Percentiles rank a stretch among this genome's conserved stretches.
phyloP scores from a whole-genome alignment of 139 green algal species.

The Mychonastes homosphaera region DNA sequence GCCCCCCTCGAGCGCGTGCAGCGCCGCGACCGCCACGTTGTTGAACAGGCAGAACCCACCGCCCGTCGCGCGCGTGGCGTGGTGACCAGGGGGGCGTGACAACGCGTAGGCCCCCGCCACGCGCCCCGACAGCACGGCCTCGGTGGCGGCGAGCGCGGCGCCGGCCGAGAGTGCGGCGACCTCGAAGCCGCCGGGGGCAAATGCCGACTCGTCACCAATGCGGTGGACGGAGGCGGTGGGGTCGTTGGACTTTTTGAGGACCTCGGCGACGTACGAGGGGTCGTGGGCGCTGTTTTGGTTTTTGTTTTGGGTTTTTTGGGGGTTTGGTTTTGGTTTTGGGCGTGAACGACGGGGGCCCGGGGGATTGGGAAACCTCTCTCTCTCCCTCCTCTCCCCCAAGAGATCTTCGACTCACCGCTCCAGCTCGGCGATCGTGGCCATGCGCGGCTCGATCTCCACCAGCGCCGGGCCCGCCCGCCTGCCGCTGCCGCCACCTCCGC shows the following conservation, averaged over 20 bases:
- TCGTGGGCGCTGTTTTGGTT: constrained; percentile 25
- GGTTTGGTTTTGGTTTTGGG: no score
- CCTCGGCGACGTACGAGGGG: constrained; percentile 6
- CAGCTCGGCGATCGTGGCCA: constrained; percentile 25
- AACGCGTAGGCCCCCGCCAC: constrained; percentile 23
- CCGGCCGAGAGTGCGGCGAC: constrained; percentile 42
- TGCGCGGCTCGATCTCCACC: constrained; percentile 28
- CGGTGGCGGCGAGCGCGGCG: constrained; percentile 26
- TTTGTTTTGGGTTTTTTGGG: no score
- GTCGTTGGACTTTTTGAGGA: constrained; percentile 14
- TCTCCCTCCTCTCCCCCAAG: not conserved
- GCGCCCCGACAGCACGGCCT: constrained; percentile 31
- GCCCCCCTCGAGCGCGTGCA: constrained; percentile 27
- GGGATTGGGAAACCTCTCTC: not conserved
- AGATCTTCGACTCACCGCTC: constrained; percentile 2
- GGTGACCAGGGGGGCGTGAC: constrained; percentile 34
- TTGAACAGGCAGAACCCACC: constrained; percentile 79
- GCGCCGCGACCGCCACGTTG: constrained; percentile 56
- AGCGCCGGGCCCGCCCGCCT: no score
- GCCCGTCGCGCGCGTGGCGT: no score
- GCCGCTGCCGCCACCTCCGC: no score
- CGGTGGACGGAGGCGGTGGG: constrained; percentile 15
- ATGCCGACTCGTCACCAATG: constrained; percentile 17
- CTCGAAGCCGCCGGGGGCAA: constrained; percentile 31
- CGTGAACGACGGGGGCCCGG: not conserved